phyloP scores from a whole-genome alignment of 225 moss, liverwort and hornwort genomes.

The Antitrichia curtipendula region DNA sequence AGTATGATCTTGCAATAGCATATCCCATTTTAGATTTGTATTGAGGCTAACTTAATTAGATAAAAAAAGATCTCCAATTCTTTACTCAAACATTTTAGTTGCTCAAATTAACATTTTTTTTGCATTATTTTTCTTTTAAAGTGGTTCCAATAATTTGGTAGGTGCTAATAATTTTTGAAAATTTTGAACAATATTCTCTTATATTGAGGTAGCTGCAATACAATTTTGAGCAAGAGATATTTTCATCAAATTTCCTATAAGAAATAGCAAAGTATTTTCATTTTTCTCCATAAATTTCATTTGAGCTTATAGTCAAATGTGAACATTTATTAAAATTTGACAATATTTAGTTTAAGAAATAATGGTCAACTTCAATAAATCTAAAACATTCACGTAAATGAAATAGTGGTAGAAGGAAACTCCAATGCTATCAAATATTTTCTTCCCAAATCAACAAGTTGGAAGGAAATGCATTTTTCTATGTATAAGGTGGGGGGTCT shows the following conservation, averaged over 20 bases:
- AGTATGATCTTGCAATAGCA: accelerated
- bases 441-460: neutral
- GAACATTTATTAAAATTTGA: neutral
- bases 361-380: neutral
- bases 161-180: too few relatives aligned
- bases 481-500: neutral
- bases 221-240: neutral
- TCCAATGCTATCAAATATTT: neutral
- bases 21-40: too few relatives aligned
- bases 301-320: accelerated
- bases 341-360: neutral
- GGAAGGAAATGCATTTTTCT: neutral
- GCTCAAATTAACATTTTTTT: neutral
- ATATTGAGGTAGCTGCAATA: accelerated
- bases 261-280: neutral
- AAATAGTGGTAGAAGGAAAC: accelerated
- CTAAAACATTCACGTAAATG: neutral
- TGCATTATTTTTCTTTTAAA: neutral
- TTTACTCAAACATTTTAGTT: neutral
- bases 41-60: neutral
- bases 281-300: neutral
- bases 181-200: neutral
- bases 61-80: neutral
- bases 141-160: neutral
- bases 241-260: neutral